Evolutionary conservation across 352 stramenopile genomes (phyloP).

Genomic region (Blastocystis hominis): DNA sequence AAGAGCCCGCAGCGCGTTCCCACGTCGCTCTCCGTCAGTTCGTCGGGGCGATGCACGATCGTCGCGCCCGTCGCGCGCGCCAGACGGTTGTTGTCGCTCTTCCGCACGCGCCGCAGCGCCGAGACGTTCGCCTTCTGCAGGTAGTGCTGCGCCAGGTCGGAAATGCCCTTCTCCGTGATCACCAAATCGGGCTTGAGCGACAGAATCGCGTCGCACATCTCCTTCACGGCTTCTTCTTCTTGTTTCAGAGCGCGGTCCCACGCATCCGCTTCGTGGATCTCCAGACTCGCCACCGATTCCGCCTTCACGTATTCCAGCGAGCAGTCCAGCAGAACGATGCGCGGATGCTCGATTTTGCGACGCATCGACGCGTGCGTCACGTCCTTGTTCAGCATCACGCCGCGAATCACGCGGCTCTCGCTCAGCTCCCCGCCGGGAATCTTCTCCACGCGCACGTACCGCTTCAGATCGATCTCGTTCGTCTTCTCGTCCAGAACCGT

Average conservation of each 20-base stretch:
- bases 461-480: conserved; percentile 96
- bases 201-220: conserved; percentile 90
- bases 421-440: conserved; percentile 86
- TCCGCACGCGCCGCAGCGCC: conserved; percentile 91
- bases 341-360: conserved; percentile 90
- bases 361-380: conserved; percentile 98
- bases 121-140: conserved; percentile 96
- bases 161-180: conserved; percentile 98
- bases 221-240: conserved; percentile 99
- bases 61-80: conserved; percentile 87
- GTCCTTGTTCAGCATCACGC: conserved; percentile 99
- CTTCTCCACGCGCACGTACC: conserved; percentile 98
- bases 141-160: conserved; percentile 97
- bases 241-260: conserved; percentile 95
- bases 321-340: conserved; percentile 93
- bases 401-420: conserved; percentile 85
- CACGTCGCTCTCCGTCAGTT: conserved; percentile 96
- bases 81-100: conserved; percentile 99
- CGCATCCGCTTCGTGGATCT: conserved; percentile 94
- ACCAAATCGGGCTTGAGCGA: conserved; percentile 96
- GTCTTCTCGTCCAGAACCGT: conserved; percentile 71
- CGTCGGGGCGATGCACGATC: conserved; percentile 91
- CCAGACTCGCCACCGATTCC: conserved; percentile 89
- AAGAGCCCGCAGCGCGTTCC: conserved; percentile 94
- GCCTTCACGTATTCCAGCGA: conserved; percentile 99